Evolutionary conservation across 1,284 basidiomycete genomes (phyloP).

Genomic region (Golubevia sp.): DNA sequence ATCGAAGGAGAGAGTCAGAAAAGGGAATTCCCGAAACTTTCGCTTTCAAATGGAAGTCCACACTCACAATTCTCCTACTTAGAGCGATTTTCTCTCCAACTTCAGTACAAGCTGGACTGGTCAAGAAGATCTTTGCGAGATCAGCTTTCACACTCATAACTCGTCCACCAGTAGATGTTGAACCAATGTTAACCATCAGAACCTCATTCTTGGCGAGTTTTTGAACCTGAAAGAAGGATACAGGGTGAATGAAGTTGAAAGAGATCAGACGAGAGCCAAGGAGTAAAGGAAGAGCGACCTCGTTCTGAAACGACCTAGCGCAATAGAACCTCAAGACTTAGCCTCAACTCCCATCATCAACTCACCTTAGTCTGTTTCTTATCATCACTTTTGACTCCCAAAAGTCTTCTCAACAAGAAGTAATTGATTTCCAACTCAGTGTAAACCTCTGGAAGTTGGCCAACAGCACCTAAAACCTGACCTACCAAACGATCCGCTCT

Average conservation of each 20-base stretch:
- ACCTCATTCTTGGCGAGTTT: constrained; percentile 93
- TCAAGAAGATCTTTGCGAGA: constrained; percentile 59
- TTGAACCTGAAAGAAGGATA: constrained; percentile 71
- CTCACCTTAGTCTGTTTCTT: constrained; percentile 89
- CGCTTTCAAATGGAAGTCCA: not conserved
- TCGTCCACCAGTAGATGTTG: constrained; percentile 50
- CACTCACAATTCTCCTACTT: constrained; percentile 33
- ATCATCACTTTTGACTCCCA: constrained; percentile 98
- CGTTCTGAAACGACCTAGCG: not conserved
- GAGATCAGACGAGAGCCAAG: not conserved
- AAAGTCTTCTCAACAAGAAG: constrained; percentile 87
- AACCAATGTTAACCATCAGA: constrained; percentile 67
- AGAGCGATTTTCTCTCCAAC: constrained; percentile 60
- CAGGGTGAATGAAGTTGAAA: not conserved
- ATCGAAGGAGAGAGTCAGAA: not conserved
- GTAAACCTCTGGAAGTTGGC: constrained; percentile 90
- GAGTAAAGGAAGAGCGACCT: not conserved
- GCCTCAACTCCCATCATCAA: no score
- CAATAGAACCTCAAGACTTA: constrained; percentile 6
- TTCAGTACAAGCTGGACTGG: constrained; percentile 57
- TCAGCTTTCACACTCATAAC: constrained; percentile 57
- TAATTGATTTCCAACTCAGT: constrained; percentile 87
- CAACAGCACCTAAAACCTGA: constrained; percentile 91
- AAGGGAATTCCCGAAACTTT: not conserved
- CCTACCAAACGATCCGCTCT: constrained; percentile 95